These are phyloP conservation scores for Ananas comosus DNA, from an alignment of 176 grass and related monocot species.

Conservation along the genomic window DNA sequence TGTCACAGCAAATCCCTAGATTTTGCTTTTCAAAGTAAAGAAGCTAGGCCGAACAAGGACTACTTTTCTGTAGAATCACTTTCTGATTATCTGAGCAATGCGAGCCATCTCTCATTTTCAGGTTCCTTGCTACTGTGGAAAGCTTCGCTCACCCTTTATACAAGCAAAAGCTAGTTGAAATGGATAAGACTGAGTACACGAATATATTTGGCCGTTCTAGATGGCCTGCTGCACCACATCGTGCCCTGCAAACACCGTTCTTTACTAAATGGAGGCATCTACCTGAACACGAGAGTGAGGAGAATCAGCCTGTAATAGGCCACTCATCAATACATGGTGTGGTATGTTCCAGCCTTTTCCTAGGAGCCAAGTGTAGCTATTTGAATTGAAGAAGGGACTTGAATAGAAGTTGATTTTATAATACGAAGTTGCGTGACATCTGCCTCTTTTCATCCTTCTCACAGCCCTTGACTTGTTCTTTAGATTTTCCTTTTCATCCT, in stretches of 20 bases:
- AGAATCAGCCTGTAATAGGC: constrained; percentile 66
- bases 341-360: constrained; percentile 31
- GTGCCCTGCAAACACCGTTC: constrained; percentile 67
- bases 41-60: not conserved
- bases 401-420: too few relatives aligned
- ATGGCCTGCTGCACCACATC: constrained; percentile 79
- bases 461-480: too few relatives aligned
- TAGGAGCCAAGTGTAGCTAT: not conserved
- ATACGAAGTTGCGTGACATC: too few relatives aligned
- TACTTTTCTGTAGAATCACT: not conserved
- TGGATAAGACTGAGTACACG: constrained; percentile 54
- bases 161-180: constrained; percentile 67
- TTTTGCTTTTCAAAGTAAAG: too few relatives aligned
- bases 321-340: constrained; percentile 71
- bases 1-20: too few relatives aligned
- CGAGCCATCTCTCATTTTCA: constrained; percentile 23
- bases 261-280: constrained; percentile 55
- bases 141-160: constrained; percentile 79
- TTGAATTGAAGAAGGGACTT: too few relatives aligned
- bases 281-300: constrained; percentile 67
- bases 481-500: too few relatives aligned
- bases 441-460: too few relatives aligned
- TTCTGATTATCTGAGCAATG: not conserved
- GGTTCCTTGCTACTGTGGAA: constrained; percentile 65
- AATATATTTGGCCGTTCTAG: constrained; percentile 73